Percentiles rank a stretch among this genome's conserved stretches.
Evolutionary conservation across 1,284 basidiomycete genomes (phyloP).

Genomic region (Mycosarcoma maydis): DNA sequence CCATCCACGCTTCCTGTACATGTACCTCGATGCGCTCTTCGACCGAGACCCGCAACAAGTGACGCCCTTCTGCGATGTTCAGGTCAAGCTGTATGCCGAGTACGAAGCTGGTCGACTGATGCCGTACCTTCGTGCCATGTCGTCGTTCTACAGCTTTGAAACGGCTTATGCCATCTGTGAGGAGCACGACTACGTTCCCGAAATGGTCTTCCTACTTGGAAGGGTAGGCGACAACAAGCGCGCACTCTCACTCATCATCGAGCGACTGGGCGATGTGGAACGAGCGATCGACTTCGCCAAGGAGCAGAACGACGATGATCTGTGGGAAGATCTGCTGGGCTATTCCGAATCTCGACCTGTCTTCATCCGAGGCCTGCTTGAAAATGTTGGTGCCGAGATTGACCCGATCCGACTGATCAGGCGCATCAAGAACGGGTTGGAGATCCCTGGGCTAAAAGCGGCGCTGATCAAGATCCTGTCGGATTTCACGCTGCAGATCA

Average conservation of each 20-base stretch:
- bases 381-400: conserved; percentile 96
- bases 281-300: conserved; percentile 97
- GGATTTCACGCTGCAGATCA: conserved; percentile 82
- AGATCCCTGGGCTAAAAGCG: conserved; percentile 92
- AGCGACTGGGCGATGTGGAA: conserved; percentile 90
- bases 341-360: conserved; percentile 94
- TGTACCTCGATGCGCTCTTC: conserved; percentile 91
- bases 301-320: conserved; percentile 94
- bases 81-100: conserved; percentile 90
- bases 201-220: conserved; percentile 97
- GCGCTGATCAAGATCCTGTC: conserved; percentile 96
- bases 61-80: conserved; percentile 82
- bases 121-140: conserved; percentile 85
- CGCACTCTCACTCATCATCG: conserved; percentile 93
- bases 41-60: conserved; percentile 85
- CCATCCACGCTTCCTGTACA: conserved; percentile 84
- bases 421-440: conserved; percentile 91
- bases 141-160: conserved; percentile 90
- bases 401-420: conserved; percentile 93
- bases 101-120: conserved; percentile 82
- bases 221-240: conserved; percentile 97
- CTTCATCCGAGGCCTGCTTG: conserved; percentile 88
- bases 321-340: conserved; percentile 94
- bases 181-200: conserved; percentile 84
- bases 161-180: conserved; percentile 89